These are phyloP conservation scores for Paecilomyces niveus DNA, from an alignment of 2,329 filamentous ascomycete genomes.

Conservation along the genomic window DNA sequence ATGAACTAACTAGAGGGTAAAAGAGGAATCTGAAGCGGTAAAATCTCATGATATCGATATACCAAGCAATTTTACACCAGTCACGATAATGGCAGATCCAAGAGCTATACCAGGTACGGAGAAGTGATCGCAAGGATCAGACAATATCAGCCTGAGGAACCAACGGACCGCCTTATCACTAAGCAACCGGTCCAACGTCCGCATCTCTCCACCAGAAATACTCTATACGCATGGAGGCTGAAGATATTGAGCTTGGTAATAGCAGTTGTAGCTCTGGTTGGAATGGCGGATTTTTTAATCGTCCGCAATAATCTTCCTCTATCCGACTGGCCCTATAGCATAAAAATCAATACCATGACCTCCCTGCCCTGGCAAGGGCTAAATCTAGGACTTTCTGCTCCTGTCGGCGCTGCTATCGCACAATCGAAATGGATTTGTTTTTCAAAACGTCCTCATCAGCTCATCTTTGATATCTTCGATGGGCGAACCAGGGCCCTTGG, in stretches of 20 bases:
- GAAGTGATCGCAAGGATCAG: no score
- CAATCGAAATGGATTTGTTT: conserved; percentile 33
- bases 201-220: no score
- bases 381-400: conserved; percentile 22
- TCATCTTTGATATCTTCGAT: conserved; percentile 25
- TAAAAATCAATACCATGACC: conserved; percentile 25
- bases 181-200: no score
- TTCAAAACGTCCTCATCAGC: conserved; percentile 15
- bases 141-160: no score
- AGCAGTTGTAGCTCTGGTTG: conserved; percentile 25
- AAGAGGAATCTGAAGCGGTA: no score
- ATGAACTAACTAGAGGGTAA: no score
- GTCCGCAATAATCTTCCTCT: conserved; percentile 19
- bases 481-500: conserved; percentile 24
- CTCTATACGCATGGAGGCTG: conserved; percentile 8
- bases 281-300: conserved; percentile 26
- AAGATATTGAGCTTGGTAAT: conserved; percentile 15
- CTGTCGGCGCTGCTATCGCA: conserved; percentile 21
- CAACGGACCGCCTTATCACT: no score
- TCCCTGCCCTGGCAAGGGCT: conserved; percentile 22
- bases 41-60: no score
- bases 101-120: no score
- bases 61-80: no score
- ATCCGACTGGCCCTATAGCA: conserved; percentile 23
- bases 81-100: no score